Evolutionary conservation across 371 early-diverging fungal species (phyloP), one percentile per base, ranked within the genome.

Genomic region (Mucor indicus): DNA sequence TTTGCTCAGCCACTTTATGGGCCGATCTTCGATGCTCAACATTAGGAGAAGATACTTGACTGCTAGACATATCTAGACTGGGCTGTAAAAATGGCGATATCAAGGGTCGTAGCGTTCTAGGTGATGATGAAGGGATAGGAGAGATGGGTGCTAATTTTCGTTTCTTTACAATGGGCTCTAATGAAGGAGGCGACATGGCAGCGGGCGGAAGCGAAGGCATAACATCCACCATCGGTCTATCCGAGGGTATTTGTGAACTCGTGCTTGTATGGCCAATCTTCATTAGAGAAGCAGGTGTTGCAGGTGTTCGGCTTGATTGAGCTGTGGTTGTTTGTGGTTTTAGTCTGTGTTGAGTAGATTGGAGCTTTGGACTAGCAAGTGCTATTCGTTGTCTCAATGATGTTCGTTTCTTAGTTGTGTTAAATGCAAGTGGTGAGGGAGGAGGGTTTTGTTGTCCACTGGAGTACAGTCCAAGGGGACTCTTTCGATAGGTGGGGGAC

Each of bases 1-100:
- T 84, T 64, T 96, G 95, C 60, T 96, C 96, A 3, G 96, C 95
- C 11, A 87, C 86, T 80, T 81, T 8, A 86, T 81, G 93, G 4
- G 77, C 80, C 13, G 82, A 83, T 9, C 81, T 78, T 0, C 89
- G 79, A 8, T 72, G 69, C 54, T 87, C 85, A 37, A 86, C 70
- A 1, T 77, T 80, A 0, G 78, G 73, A 80, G 15, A 75, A 53
- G 8, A 86, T 71, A 54, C 80, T 79, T 44, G 82, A 82, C 60
- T 86, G 86, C 53, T 86, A 85, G 64, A 82, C 82, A 44, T 83
- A 84, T 31, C 77, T 73, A 35, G 86, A 60, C 21, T 63, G 12
- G 54, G 59, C 42, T 69, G 69, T 23, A 69, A 55, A 16, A 59
- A 58, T 1, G 74, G 70, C 0, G 70, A 69, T 7, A 62, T 36